Evolutionary conservation across 2,329 filamentous ascomycete genomes (phyloP).

Genomic region (Colletotrichum brevisporum): DNA sequence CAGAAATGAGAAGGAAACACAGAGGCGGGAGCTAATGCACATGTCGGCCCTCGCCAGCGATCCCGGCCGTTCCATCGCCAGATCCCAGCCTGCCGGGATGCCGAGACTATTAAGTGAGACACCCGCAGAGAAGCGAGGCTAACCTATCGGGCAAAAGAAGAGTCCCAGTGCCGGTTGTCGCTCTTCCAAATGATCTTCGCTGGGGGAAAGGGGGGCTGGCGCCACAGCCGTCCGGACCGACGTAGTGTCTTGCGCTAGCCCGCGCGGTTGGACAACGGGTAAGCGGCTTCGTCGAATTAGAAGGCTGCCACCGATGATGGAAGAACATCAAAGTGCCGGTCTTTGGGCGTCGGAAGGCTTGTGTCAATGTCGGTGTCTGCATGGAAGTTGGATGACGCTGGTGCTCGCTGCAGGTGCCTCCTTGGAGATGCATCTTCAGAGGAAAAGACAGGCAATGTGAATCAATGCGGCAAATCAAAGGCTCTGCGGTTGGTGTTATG

Average conservation of each 20-base stretch:
- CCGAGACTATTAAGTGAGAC: constrained; percentile 18
- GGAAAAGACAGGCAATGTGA: no score
- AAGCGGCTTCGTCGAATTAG: neutral
- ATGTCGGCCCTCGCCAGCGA: constrained; percentile 31
- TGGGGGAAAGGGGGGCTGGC: neutral
- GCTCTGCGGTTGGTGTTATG: no score
- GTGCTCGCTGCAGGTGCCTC: no score
- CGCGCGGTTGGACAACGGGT: neutral
- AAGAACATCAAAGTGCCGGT: neutral
- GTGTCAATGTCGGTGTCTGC: no score
- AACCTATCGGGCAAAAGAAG: neutral
- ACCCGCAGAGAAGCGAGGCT: constrained; percentile 1
- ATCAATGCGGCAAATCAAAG: no score
- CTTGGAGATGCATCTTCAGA: no score
- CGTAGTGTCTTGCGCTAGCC: neutral
- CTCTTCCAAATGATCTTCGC: neutral
- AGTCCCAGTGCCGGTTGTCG: constrained; percentile 3
- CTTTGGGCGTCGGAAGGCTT: no score
- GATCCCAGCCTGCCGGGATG: constrained; percentile 11
- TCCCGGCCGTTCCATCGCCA: constrained; percentile 17
- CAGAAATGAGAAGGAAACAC: neutral
- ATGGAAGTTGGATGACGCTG: no score
- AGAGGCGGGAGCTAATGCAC: constrained; percentile 36
- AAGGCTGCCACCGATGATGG: neutral
- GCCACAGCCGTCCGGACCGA: constrained; percentile 5